Conservation (phyloP, 129 eudicot genomes). For the Calendula officinalis region DNA sequence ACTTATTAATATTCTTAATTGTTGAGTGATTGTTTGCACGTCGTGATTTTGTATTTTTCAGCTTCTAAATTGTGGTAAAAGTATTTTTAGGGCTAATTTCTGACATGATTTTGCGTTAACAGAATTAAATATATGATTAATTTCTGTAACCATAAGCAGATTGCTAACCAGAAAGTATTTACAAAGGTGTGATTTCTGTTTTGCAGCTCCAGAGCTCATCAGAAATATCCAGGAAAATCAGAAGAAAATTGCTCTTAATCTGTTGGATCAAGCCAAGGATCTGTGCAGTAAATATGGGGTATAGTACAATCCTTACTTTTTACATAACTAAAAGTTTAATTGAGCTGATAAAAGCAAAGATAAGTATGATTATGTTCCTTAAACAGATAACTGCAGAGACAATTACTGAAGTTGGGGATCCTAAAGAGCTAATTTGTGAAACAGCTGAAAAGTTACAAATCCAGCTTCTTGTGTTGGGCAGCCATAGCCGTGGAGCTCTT, state of each 20-base stretch:
- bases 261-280: slow-evolving; percentile 55
- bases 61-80: too few species aligned
- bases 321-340: not conserved
- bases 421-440: slow-evolving; percentile 62
- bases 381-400: slow-evolving; percentile 55
- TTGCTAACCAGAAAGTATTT: not conserved
- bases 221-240: slow-evolving; percentile 48
- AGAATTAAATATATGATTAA: not conserved
- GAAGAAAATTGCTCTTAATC: slow-evolving; percentile 37
- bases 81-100: too few species aligned
- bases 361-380: slow-evolving; percentile 1
- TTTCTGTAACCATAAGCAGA: not conserved
- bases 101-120: too few species aligned
- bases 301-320: not conserved
- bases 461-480: slow-evolving; percentile 63
- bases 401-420: slow-evolving; percentile 51
- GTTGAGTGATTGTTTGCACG: too few species aligned
- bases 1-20: too few species aligned
- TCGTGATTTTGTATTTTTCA: too few species aligned
- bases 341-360: too few species aligned
- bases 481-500: slow-evolving; percentile 57
- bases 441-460: slow-evolving; percentile 47
- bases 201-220: slow-evolving; percentile 57
- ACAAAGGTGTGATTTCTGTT: not conserved
- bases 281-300: slow-evolving; percentile 60